Evolutionary conservation across 192 early-diverging fungal species (phyloP).

Genomic region (Dimargaris verticillata): DNA sequence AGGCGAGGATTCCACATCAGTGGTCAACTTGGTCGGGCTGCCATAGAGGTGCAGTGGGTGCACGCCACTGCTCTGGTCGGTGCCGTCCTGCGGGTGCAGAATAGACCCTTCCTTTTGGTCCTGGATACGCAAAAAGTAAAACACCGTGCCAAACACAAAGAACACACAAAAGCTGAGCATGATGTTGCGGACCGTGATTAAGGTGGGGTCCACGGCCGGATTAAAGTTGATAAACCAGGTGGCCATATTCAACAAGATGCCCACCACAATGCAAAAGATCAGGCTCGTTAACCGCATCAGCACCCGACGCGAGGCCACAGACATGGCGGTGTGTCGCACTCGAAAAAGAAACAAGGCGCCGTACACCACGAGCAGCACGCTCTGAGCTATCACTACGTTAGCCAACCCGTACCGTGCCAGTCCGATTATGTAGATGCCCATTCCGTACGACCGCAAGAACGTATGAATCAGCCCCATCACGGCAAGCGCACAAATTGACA

Average conservation of each 20-base stretch:
- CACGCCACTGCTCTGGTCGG: no score
- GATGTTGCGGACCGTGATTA: not conserved
- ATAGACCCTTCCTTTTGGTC: no score
- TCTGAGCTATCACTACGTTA: not conserved
- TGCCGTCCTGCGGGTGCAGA: no score
- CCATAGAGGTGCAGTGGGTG: no score
- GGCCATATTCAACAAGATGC: not conserved
- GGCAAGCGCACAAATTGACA: not conserved
- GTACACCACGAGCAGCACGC: not conserved
- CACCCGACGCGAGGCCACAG: not conserved
- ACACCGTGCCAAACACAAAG: conserved; percentile 5
- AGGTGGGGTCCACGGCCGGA: not conserved
- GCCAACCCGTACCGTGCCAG: not conserved
- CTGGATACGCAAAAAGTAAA: conserved; percentile 5
- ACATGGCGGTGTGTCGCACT: conserved; percentile 2
- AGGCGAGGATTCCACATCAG: no score
- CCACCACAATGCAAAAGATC: not conserved
- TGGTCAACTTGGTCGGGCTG: no score
- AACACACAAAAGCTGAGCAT: conserved; percentile 3
- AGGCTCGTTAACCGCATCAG: conserved; percentile 3
- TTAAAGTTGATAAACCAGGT: not conserved
- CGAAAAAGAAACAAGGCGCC: not conserved
- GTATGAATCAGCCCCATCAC: not conserved
- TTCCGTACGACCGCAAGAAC: not conserved
- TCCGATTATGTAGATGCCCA: not conserved